Conservation (phyloP, 495 filamentous ascomycete genomes). For the Talaromyces trachyspermus region DNA sequence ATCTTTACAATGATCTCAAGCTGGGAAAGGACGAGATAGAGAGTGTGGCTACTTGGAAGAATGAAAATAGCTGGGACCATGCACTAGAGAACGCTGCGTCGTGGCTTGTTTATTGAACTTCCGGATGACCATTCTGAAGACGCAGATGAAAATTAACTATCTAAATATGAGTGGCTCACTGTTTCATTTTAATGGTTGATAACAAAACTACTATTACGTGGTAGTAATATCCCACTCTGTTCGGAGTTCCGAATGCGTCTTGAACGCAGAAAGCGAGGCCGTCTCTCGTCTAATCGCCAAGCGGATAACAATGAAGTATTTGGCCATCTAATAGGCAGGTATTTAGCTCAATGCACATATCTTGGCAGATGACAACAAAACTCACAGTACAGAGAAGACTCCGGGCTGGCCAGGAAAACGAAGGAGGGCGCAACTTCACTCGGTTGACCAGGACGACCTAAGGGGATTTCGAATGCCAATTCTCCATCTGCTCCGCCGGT, state of each 20-base stretch:
- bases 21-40: constrained; percentile 37
- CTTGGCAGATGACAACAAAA: background rate
- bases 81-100: constrained; percentile 29
- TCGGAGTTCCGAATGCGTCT: too few species aligned
- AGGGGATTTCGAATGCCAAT: constrained; percentile 27
- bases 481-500: constrained; percentile 44
- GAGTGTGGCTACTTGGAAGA: constrained; percentile 37
- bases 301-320: constrained; percentile 43
- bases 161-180: too few species aligned
- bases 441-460: constrained; percentile 51
- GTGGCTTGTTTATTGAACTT: constrained; percentile 30
- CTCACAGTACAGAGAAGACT: constrained; percentile 46
- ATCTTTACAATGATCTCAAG: constrained; percentile 39
- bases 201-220: too few species aligned
- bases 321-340: constrained; percentile 33
- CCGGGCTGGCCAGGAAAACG: constrained; percentile 52
- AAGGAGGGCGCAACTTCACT: constrained; percentile 56
- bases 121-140: too few species aligned
- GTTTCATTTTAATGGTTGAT: too few species aligned
- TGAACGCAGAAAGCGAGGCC: background rate
- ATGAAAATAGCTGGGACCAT: constrained; percentile 38
- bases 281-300: constrained; percentile 24
- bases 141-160: too few species aligned
- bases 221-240: too few species aligned
- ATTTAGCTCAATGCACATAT: constrained; percentile 6